Conservation (phyloP, 805 yeast genomes). For the Barnettozyma siamensis region DNA sequence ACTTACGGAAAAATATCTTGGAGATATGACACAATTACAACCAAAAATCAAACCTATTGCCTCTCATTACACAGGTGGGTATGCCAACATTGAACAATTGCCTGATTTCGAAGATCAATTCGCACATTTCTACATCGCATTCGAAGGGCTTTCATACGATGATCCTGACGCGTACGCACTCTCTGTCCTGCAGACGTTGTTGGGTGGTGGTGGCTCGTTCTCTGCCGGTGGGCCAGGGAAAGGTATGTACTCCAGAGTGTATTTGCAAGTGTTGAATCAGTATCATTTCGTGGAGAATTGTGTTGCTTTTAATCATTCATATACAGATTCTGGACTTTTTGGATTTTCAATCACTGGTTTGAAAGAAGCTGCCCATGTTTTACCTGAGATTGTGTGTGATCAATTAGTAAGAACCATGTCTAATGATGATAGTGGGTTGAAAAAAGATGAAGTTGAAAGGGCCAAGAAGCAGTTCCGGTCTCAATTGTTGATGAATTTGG, state of each 20-base stretch:
- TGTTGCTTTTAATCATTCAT: slow-evolving; percentile 82
- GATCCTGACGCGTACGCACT: slow-evolving; percentile 86
- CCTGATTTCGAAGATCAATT: slow-evolving; percentile 72
- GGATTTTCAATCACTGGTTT: slow-evolving; percentile 82
- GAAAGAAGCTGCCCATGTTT: slow-evolving; percentile 79
- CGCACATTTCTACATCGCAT: slow-evolving; percentile 80
- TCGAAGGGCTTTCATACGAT: slow-evolving; percentile 78
- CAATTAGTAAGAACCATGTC: slow-evolving; percentile 47
- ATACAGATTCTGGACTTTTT: slow-evolving; percentile 84
- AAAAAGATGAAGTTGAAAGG: slow-evolving; percentile 68
- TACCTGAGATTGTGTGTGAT: slow-evolving; percentile 71
- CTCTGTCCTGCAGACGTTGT: slow-evolving; percentile 80
- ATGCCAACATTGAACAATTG: slow-evolving; percentile 47
- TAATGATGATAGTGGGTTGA: slow-evolving; percentile 55
- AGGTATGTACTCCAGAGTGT: slow-evolving; percentile 94
- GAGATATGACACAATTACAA: slow-evolving; percentile 43
- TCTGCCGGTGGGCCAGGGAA: slow-evolving; percentile 99
- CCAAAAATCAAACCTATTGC: slow-evolving; percentile 27
- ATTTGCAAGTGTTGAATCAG: slow-evolving; percentile 85
- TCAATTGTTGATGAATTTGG: slow-evolving; percentile 86
- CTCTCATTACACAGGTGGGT: slow-evolving; percentile 58
- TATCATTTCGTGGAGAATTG: slow-evolving; percentile 90
- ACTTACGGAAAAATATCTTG: slow-evolving; percentile 57
- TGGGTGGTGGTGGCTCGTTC: slow-evolving; percentile 97
- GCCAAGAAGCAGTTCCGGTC: slow-evolving; percentile 91